These are phyloP conservation scores for Fusarium heterosporum DNA, from an alignment of 2,329 filamentous ascomycete species.

Conservation along the genomic window DNA sequence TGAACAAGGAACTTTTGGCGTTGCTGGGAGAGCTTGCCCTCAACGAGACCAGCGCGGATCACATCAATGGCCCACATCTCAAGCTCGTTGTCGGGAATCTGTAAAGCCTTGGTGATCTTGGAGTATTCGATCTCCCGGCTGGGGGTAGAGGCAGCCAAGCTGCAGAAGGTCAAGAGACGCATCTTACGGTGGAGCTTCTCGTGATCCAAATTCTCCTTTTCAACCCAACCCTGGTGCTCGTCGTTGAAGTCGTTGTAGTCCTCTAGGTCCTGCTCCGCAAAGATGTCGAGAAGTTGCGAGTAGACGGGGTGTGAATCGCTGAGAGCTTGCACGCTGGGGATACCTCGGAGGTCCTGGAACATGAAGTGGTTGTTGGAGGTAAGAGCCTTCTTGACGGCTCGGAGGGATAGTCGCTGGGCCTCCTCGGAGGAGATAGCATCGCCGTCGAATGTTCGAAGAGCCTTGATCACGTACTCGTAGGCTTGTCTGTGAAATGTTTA, in stretches of 20 bases:
- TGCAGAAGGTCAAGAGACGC: constrained; percentile 92
- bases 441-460: constrained; percentile 69
- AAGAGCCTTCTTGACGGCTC: constrained; percentile 66
- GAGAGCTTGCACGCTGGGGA: constrained; percentile 87
- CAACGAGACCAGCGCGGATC: constrained; percentile 93
- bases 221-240: constrained; percentile 87
- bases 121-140: constrained; percentile 90
- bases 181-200: constrained; percentile 91
- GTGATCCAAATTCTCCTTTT: constrained; percentile 78
- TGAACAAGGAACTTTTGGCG: constrained; percentile 95
- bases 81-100: constrained; percentile 84
- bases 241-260: constrained; percentile 96
- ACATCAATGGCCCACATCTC: constrained; percentile 99
- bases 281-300: constrained; percentile 94
- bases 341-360: constrained; percentile 84
- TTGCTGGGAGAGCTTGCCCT: constrained; percentile 95
- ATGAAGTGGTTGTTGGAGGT: constrained; percentile 69
- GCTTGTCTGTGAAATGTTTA: constrained; percentile 60
- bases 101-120: constrained; percentile 84
- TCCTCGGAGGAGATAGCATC: constrained; percentile 69
- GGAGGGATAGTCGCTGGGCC: constrained; percentile 69
- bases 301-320: constrained; percentile 85
- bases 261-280: constrained; percentile 92
- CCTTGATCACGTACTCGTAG: constrained; percentile 75
- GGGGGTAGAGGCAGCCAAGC: constrained; percentile 83